These are phyloP conservation scores for Geoglossum glabrum DNA, from an alignment of 495 filamentous ascomycete genomes.

Conservation along the genomic window DNA sequence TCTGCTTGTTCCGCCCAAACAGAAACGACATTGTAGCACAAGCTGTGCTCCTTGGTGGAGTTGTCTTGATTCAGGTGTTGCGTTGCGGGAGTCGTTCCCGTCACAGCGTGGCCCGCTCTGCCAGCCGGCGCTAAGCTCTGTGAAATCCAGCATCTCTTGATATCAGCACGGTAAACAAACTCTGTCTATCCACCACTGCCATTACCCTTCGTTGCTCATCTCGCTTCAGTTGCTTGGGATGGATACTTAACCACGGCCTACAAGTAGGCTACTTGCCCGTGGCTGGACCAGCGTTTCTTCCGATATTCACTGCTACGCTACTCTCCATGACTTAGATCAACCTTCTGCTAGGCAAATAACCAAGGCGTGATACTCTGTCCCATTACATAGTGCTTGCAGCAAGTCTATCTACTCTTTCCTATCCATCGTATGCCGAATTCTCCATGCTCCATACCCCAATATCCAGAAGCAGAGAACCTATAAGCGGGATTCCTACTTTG, in stretches of 20 bases:
- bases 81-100: not conserved
- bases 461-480: not conserved
- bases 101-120: not conserved
- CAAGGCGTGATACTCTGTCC: not conserved
- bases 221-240: not conserved
- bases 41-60: not conserved
- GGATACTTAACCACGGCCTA: too few relatives aligned
- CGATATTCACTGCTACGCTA: too few relatives aligned
- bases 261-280: too few relatives aligned
- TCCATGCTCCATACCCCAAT: not conserved
- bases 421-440: not conserved
- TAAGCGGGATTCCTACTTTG: not conserved
- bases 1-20: conserved; percentile 47
- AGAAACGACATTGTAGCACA: conserved; percentile 66
- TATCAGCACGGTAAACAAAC: not conserved
- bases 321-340: too few relatives aligned
- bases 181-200: not conserved
- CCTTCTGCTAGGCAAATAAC: not conserved
- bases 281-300: too few relatives aligned
- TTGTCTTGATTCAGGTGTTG: not conserved
- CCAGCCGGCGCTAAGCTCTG: not conserved
- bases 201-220: not conserved
- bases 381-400: not conserved
- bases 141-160: too few relatives aligned
- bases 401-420: not conserved